Base-by-base conservation (phyloP, 441 rosid species). In the Metrosideros polymorpha region DNA sequence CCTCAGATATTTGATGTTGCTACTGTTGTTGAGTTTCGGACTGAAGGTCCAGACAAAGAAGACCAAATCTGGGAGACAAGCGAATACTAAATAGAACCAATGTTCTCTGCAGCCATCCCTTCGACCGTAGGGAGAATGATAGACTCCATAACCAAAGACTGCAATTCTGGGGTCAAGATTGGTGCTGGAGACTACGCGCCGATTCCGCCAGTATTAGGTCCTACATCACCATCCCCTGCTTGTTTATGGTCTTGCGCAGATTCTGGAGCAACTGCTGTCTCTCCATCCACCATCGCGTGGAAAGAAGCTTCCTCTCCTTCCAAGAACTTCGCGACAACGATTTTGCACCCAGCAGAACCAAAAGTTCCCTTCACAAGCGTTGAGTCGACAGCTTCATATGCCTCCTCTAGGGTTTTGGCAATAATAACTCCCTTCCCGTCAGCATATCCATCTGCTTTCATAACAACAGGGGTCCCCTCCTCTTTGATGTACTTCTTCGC, bases 341-440 rank as follows among this genome's bases (percentile, higher is more conserved):
- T 92, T 55, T 87, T 91, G 83, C n/a, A n/a, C n/a, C n/a, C n/a
- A n/a, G n/a, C n/a, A n/a, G n/a, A n/a, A n/a, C n/a, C n/a, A n/a
- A n/a, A n/a, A n/a, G n/a, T n/a, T n/a, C n/a, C n/a, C n/a, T n/a
- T n/a, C n/a, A n/a, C n/a, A n/a, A n/a, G n/a, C n/a, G n/a, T n/a
- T n/a, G n/a, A n/a, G n/a, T n/a, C n/a, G n/a, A n/a, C n/a, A n/a
- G n/a, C n/a, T n/a, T n/a, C n/a, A n/a, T n/a, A n/a, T n/a, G n/a
- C n/a, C n/a, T n/a, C n/a, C n/a, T n/a, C n/a, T n/a, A n/a, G n/a
- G n/a, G n/a, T n/a, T n/a, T n/a, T n/a, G n/a, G n/a, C n/a, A n/a
- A n/a, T n/a, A n/a, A n/a, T n/a, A n/a, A 96, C 97, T 88, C 99
- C 99, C 91, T 96, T 97, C 83, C 98, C 98, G 82, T 98, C 96